phyloP scores from a whole-genome alignment of 148 eudicot species.

The Cornus kousa region DNA sequence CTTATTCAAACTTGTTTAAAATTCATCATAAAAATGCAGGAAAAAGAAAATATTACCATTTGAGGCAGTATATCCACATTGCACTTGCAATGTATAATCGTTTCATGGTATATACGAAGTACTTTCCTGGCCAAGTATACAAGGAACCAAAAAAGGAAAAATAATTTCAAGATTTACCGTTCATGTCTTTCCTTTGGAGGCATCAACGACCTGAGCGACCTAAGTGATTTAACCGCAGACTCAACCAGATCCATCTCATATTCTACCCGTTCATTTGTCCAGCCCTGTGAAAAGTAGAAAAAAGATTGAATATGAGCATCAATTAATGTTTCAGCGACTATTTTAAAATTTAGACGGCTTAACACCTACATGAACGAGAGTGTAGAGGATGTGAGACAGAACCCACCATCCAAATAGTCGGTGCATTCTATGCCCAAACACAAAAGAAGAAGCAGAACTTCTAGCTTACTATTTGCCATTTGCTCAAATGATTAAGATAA shows the following conservation, averaged over 20 bases:
- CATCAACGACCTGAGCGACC: conserved; percentile 64
- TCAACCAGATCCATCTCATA: conserved; percentile 71
- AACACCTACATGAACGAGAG: background rate
- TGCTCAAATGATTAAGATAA: no score
- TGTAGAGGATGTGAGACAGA: background rate
- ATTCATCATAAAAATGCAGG: background rate
- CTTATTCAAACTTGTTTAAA: background rate
- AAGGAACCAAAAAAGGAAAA: background rate
- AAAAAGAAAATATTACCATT: background rate
- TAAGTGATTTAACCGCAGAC: conserved; percentile 65
- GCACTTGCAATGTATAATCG: background rate
- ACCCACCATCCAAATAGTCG: background rate
- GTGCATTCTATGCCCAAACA: background rate
- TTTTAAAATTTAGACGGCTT: background rate
- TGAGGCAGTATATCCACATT: background rate
- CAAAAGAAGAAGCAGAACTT: background rate
- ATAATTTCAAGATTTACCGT: conserved; percentile 43
- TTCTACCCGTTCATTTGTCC: conserved; percentile 78
- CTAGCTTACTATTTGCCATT: background rate
- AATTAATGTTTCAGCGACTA: background rate
- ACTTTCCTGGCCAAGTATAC: background rate
- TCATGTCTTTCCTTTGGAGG: conserved; percentile 75
- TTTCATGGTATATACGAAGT: background rate
- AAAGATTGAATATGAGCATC: background rate
- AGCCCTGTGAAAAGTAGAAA: conserved; percentile 49